phyloP scores from a whole-genome alignment of 2,329 filamentous ascomycete genomes.

The Fusarium dlaminii region DNA sequence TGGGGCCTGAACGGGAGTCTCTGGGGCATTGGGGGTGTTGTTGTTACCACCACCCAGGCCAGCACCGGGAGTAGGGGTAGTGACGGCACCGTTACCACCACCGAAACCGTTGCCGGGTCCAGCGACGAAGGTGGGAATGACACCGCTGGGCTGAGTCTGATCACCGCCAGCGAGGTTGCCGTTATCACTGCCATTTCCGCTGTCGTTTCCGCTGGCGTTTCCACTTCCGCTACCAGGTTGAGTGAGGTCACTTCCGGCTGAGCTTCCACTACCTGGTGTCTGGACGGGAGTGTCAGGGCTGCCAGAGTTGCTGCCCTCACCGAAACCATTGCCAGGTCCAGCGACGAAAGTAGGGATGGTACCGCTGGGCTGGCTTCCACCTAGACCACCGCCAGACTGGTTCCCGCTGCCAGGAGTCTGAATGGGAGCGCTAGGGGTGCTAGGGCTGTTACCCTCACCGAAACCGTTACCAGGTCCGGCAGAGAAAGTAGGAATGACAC shows the following conservation, averaged over 20 bases:
- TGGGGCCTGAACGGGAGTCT: constrained; percentile 10
- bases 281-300: neutral
- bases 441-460: neutral
- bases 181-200: neutral
- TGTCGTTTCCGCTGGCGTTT: neutral
- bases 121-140: constrained; percentile 13
- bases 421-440: neutral
- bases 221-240: neutral
- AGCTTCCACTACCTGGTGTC: neutral
- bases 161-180: neutral
- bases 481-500: constrained; percentile 15
- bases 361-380: neutral
- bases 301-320: neutral
- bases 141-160: neutral
- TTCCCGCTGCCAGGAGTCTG: neutral
- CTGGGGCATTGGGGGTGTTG: neutral
- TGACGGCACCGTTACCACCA: neutral
- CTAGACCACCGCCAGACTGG: neutral
- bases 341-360: constrained; percentile 18
- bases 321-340: constrained; percentile 14
- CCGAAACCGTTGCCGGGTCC: constrained; percentile 19
- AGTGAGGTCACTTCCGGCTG: neutral
- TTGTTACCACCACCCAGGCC: constrained; percentile 4
- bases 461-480: constrained; percentile 20
- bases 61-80: neutral